Conservation (phyloP, 1,139 yeast genomes). For the Kurtzmaniella quercitrusa region DNA sequence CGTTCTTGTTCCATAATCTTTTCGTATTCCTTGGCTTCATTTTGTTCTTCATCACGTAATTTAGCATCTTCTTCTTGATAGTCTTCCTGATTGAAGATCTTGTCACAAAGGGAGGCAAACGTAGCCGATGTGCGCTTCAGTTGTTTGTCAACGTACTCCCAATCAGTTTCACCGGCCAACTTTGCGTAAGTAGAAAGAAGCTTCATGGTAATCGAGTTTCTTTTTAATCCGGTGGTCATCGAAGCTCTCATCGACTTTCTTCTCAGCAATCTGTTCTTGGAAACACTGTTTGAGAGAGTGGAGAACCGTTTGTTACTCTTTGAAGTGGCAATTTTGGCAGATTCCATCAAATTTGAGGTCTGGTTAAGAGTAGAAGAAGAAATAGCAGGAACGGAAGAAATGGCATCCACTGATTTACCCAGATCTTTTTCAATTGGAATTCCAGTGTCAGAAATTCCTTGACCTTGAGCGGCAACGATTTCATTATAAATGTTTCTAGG, state of each 20-base stretch:
- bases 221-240: conserved; percentile 46
- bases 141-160: conserved; percentile 70
- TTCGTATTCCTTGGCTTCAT: conserved; percentile 45
- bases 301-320: conserved; percentile 26
- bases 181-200: conserved; percentile 69
- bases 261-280: conserved; percentile 32
- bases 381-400: conserved; percentile 12
- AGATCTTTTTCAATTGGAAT: conserved; percentile 37
- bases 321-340: conserved; percentile 25
- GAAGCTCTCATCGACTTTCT: conserved; percentile 40
- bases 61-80: conserved; percentile 57
- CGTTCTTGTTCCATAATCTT: conserved; percentile 47
- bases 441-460: conserved; percentile 23
- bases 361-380: conserved; percentile 1
- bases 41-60: conserved; percentile 47
- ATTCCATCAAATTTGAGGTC: conserved; percentile 21
- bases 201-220: conserved; percentile 69
- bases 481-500: conserved; percentile 48
- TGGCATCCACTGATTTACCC: conserved; percentile 1
- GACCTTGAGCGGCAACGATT: conserved; percentile 37
- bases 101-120: conserved; percentile 73
- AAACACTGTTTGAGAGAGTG: conserved; percentile 22
- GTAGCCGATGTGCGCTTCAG: conserved; percentile 74
- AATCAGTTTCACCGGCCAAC: conserved; percentile 60
- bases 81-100: conserved; percentile 57